phyloP scores from a whole-genome alignment of 2,329 filamentous ascomycete species.

The Dactylellina drechsleri region DNA sequence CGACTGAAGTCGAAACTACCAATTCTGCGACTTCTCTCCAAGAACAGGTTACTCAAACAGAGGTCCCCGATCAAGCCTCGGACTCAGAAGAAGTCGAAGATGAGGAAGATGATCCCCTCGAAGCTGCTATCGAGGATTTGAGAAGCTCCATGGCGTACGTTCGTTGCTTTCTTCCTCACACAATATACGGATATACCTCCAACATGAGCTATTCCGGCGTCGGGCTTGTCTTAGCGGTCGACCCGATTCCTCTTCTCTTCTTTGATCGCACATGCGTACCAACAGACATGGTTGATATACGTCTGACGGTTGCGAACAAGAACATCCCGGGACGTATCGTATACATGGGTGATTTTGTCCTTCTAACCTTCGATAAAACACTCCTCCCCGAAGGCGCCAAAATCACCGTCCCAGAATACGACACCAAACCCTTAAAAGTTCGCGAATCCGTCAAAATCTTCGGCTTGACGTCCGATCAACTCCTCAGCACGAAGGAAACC shows the following conservation, averaged over 20 bases:
- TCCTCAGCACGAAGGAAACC: conserved; percentile 58
- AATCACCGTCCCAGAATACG: conserved; percentile 58
- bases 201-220: conserved; percentile 59
- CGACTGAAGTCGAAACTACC: conserved; percentile 9
- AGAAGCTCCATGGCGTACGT: conserved; percentile 58
- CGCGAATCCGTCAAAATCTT: conserved; percentile 58
- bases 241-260: conserved; percentile 58
- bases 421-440: conserved; percentile 58
- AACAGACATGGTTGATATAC: conserved; percentile 59
- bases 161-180: conserved; percentile 58
- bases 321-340: conserved; percentile 58
- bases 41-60: conserved; percentile 27
- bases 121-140: conserved; percentile 57
- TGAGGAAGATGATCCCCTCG: conserved; percentile 57
- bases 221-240: conserved; percentile 57
- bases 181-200: conserved; percentile 58
- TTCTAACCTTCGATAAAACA: conserved; percentile 58
- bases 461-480: conserved; percentile 57
- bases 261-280: conserved; percentile 59
- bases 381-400: conserved; percentile 56
- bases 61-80: background rate
- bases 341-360: conserved; percentile 58
- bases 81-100: conserved; percentile 51
- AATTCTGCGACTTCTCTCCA: conserved; percentile 6
- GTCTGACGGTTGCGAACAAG: conserved; percentile 59